These are phyloP conservation scores for Phanerochaete carnosa DNA, from an alignment of 768 basidiomycete species.

Conservation along the genomic window DNA sequence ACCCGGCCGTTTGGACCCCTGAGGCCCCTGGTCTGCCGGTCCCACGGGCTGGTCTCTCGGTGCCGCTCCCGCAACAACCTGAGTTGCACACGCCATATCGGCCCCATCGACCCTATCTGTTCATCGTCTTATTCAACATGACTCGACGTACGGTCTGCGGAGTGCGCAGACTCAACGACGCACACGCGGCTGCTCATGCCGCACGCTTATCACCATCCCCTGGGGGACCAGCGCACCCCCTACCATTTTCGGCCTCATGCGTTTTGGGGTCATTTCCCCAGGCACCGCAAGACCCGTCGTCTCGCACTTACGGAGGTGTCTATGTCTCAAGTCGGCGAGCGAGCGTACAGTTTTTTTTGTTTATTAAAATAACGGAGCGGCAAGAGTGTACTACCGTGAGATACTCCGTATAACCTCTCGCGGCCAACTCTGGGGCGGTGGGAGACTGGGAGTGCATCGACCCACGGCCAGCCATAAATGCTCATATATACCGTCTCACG, in stretches of 20 bases:
- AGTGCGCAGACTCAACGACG: background rate
- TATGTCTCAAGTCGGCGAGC: background rate
- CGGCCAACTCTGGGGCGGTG: background rate
- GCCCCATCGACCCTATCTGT: conserved; percentile 3
- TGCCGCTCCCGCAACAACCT: background rate
- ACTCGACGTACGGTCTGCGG: background rate
- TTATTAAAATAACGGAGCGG: background rate
- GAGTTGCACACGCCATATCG: background rate
- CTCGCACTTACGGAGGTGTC: background rate
- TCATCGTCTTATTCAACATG: background rate
- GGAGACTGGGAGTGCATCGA: background rate
- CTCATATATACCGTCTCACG: background rate
- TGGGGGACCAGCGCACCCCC: background rate
- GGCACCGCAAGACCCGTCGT: background rate
- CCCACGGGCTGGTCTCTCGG: background rate
- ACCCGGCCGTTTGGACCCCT: background rate
- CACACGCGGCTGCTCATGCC: background rate
- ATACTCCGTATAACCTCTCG: background rate
- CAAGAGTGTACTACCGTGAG: background rate
- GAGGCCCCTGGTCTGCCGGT: background rate
- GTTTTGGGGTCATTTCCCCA: conserved; percentile 2
- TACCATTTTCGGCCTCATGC: background rate
- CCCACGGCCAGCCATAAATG: background rate
- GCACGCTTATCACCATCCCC: background rate
- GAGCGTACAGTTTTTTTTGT: background rate